phyloP scores from a whole-genome alignment of 306 rosid species.

The Bauhinia variegata region DNA sequence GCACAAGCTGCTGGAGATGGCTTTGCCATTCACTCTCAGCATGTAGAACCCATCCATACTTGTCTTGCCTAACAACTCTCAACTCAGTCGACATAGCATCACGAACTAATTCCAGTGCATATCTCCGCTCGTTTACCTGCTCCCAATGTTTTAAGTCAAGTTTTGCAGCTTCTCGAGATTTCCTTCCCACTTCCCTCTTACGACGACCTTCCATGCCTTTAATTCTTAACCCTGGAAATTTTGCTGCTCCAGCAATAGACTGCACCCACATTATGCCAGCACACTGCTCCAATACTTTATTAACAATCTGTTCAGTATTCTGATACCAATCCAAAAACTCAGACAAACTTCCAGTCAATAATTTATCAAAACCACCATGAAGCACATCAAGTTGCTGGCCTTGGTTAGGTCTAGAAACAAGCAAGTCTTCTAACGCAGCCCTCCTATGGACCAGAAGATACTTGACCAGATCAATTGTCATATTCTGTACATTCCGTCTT shows the following conservation, averaged over 20 bases:
- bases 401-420: constrained; percentile 86
- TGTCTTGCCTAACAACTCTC: constrained; percentile 98
- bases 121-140: constrained; percentile 89
- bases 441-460: constrained; percentile 95
- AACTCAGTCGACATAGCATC: constrained; percentile 94
- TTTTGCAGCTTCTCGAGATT: constrained; percentile 78
- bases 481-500: constrained; percentile 76
- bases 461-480: constrained; percentile 85
- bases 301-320: constrained; percentile 64
- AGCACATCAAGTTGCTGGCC: constrained; percentile 88
- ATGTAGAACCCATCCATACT: constrained; percentile 99
- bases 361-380: constrained; percentile 92
- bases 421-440: constrained; percentile 85
- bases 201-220: constrained; percentile 97
- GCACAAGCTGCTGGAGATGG: constrained; percentile 95
- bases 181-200: constrained; percentile 89
- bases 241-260: constrained; percentile 84
- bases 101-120: constrained; percentile 93
- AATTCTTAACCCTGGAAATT: constrained; percentile 96
- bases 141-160: constrained; percentile 91
- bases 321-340: constrained; percentile 90
- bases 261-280: constrained; percentile 98
- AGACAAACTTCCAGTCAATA: constrained; percentile 74
- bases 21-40: constrained; percentile 99
- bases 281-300: constrained; percentile 86